Conservation (phyloP, 495 filamentous ascomycete genomes). For the Aspergillus diversus region DNA sequence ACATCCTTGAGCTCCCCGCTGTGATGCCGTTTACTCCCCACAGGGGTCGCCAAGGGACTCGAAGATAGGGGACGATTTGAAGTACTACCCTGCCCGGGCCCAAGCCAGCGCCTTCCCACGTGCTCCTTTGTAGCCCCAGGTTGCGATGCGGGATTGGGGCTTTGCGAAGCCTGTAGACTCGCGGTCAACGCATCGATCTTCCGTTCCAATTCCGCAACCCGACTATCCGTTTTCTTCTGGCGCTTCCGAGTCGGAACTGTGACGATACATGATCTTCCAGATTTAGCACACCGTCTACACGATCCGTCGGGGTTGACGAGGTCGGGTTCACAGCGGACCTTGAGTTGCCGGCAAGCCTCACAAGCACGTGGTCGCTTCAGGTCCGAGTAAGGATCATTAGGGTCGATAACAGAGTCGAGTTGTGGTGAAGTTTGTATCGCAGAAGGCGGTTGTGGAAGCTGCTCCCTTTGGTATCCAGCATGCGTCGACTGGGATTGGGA, state of each 20-base stretch:
- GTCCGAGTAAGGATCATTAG: conserved; percentile 52
- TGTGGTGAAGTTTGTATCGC: conserved; percentile 5
- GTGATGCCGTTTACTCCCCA: conserved; percentile 30
- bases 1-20: conserved; percentile 31
- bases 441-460: neutral
- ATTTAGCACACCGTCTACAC: conserved; percentile 88
- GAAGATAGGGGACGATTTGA: conserved; percentile 7
- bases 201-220: conserved; percentile 90
- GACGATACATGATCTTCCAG: conserved; percentile 75
- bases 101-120: conserved; percentile 21
- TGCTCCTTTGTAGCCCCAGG: conserved; percentile 13
- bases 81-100: conserved; percentile 22
- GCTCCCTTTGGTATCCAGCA: conserved; percentile 2
- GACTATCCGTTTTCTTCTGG: conserved; percentile 90
- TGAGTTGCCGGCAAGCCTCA: conserved; percentile 86
- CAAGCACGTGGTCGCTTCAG: conserved; percentile 86
- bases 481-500: conserved; percentile 12
- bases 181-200: conserved; percentile 91
- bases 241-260: conserved; percentile 83
- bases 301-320: conserved; percentile 57
- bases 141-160: conserved; percentile 18
- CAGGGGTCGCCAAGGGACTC: conserved; percentile 13
- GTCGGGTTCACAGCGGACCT: conserved; percentile 85
- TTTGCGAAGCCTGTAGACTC: conserved; percentile 61
- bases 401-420: conserved; percentile 23